Evolutionary conservation across 208 protist species (phyloP).

Genomic region (Naegleria lovaniensis): DNA sequence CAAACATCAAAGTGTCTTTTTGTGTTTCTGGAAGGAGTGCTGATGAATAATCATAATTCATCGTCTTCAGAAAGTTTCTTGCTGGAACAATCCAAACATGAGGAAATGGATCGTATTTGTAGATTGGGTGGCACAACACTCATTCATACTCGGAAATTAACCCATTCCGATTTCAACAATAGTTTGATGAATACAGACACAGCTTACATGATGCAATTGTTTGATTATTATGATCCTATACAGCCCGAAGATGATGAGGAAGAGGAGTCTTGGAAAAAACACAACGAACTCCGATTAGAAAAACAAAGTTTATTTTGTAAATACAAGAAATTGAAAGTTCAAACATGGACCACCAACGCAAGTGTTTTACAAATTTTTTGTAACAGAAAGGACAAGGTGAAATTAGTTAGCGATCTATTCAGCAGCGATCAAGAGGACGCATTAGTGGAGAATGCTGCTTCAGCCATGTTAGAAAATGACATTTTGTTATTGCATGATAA

Average conservation of each 20-base stretch:
- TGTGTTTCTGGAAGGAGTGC: neutral
- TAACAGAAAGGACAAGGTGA: neutral
- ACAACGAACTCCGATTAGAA: neutral
- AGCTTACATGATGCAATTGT: neutral
- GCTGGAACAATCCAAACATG: neutral
- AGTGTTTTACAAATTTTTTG: neutral
- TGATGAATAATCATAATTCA: neutral
- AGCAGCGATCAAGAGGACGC: neutral
- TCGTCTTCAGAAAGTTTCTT: neutral
- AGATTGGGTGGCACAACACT: neutral
- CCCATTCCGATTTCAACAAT: neutral
- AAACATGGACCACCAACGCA: neutral
- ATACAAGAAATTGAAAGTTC: neutral
- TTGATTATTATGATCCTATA: neutral
- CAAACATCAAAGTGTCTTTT: neutral
- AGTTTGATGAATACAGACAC: neutral
- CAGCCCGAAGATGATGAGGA: neutral
- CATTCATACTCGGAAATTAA: neutral
- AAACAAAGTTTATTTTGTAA: conserved; percentile 7
- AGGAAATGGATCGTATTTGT: neutral
- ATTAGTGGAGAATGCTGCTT: neutral
- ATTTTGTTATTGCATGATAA: neutral
- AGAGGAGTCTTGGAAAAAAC: neutral
- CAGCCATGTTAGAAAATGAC: neutral
- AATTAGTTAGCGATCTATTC: neutral